Base-by-base conservation (phyloP, 495 filamentous ascomycete species). In the Aspergillus bertholletiae region DNA sequence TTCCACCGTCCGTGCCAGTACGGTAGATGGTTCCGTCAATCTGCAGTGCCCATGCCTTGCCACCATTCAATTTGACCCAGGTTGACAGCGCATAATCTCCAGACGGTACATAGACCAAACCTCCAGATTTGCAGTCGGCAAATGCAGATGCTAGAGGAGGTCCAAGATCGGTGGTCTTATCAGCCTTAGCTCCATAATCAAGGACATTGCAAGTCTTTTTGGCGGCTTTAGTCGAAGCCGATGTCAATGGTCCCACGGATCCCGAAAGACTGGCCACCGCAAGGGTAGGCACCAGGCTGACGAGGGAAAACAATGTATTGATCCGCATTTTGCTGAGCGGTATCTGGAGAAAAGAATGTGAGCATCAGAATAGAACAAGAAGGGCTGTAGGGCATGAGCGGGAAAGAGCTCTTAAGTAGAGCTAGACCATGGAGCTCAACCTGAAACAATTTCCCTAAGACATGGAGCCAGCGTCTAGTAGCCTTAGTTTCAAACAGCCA, bases 1-100 rank as follows among this genome's bases (percentile, higher is more conserved):
- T 79, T 2, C 78, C 80, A 11, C 66, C 71, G 11, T 61, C 71
- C 5, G 64, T 72, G 3, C 74, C 76, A 22, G 66, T 71, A 20
- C 75, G 69, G 28, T 73, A 75, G 48, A 82, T 75, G 43, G 73
- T 70, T 15, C 79, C 79, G 51, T 82, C 79, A 13, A 82, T 58
- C 43, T 77, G 69, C 24, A 80, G 59, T 11, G 78, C 74, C 62
- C 68, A 74, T 37, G 58, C 70, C 17, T 49, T 63, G 9, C 76
- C 76, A 8, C 66, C 67, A 24, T 57, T 69, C 18, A 80, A 62
- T 1, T 49, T 63, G 0, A 73, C 76, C 60, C 69, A 74, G 0
- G 64, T 68, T 5, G 51, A 49, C 15, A 75, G 54, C 1, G 65
- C 69, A 49, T 71, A 75, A 48, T 66, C 60, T 7, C 72, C 72